A percentile compares a stretch with the other conserved stretches of the same genome.
Evolutionary conservation across 2,329 filamentous ascomycete genomes (phyloP).

Genomic region (Alternaria triticimaculans): DNA sequence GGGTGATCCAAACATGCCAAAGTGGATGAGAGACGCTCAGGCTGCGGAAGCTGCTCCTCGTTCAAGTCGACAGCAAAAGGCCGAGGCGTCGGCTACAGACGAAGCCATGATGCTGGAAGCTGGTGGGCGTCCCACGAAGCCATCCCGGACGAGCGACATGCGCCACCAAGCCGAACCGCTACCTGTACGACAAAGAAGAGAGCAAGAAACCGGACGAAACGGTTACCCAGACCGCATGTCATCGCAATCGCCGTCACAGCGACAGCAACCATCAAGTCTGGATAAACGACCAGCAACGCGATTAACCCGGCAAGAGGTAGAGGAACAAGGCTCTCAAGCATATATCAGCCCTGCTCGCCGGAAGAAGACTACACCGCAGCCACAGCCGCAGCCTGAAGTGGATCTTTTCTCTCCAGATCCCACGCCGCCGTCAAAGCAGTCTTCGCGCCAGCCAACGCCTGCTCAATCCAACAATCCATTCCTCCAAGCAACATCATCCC

Average conservation of each 20-base stretch:
- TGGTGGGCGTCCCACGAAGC: slow-evolving; percentile 62
- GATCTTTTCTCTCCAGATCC: slow-evolving; percentile 65
- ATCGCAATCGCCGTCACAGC: slow-evolving; percentile 49
- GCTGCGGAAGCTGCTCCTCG: slow-evolving; percentile 33
- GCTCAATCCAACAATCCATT: slow-evolving; percentile 50
- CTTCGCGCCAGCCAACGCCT: slow-evolving; percentile 43
- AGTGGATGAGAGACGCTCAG: slow-evolving; percentile 88
- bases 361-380: slow-evolving; percentile 68
- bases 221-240: slow-evolving; percentile 46
- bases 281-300: slow-evolving; percentile 60
- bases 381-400: slow-evolving; percentile 50
- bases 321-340: slow-evolving; percentile 80
- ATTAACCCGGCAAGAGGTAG: slow-evolving; percentile 74
- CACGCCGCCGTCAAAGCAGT: slow-evolving; percentile 25
- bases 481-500: slow-evolving; percentile 34
- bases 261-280: slow-evolving; percentile 39
- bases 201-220: slow-evolving; percentile 32
- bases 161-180: slow-evolving; percentile 32
- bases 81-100: slow-evolving; percentile 49
- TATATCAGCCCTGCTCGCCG: slow-evolving; percentile 88
- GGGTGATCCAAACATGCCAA: slow-evolving; percentile 81
- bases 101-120: slow-evolving; percentile 80
- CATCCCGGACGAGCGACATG: slow-evolving; percentile 36
- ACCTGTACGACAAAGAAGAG: slow-evolving; percentile 32
- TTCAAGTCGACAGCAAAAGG: slow-evolving; percentile 28